A percentile compares a stretch with the other conserved stretches of the same genome.
Evolutionary conservation across 768 basidiomycete species (phyloP).

Genomic region (Mycena sanguinolenta): DNA sequence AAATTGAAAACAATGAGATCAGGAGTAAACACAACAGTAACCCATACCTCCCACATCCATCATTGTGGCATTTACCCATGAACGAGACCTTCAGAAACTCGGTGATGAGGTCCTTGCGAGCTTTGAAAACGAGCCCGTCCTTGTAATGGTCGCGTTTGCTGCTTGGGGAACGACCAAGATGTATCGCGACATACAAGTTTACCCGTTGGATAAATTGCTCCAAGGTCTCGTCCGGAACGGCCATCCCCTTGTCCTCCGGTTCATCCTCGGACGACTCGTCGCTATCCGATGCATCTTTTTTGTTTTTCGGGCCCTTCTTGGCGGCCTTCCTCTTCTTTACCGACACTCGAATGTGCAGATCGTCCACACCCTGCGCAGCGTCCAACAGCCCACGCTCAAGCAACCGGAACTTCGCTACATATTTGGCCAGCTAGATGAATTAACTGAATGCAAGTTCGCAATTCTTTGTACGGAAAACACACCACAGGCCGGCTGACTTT

Average conservation of each 20-base stretch:
- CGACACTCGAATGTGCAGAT: constrained; percentile 63
- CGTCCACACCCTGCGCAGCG: constrained; percentile 83
- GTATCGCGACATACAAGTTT: constrained; percentile 75
- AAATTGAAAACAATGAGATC: constrained; percentile 17
- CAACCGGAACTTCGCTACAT: constrained; percentile 86
- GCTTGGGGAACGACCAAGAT: constrained; percentile 59
- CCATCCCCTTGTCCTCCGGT: constrained; percentile 58
- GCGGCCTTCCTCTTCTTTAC: constrained; percentile 43
- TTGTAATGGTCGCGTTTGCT: constrained; percentile 89
- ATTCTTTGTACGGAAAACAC: constrained; percentile 34
- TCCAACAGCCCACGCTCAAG: constrained; percentile 91
- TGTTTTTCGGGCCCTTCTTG: constrained; percentile 37
- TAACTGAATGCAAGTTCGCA: constrained; percentile 5
- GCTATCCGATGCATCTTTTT: constrained; percentile 51
- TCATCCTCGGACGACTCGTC: constrained; percentile 50
- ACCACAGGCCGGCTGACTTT: constrained; percentile 84
- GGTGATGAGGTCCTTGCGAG: constrained; percentile 83
- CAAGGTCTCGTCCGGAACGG: constrained; percentile 66
- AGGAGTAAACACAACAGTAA: neutral
- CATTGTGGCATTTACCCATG: constrained; percentile 81
- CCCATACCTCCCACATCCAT: constrained; percentile 84
- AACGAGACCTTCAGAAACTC: constrained; percentile 83
- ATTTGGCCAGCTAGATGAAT: constrained; percentile 77
- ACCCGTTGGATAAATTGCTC: constrained; percentile 74
- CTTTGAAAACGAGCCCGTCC: constrained; percentile 88